Percentiles rank a stretch among this genome's conserved stretches.
Conservation (phyloP, 2,329 filamentous ascomycete genomes). For the Phyllosticta citrichinensis region DNA sequence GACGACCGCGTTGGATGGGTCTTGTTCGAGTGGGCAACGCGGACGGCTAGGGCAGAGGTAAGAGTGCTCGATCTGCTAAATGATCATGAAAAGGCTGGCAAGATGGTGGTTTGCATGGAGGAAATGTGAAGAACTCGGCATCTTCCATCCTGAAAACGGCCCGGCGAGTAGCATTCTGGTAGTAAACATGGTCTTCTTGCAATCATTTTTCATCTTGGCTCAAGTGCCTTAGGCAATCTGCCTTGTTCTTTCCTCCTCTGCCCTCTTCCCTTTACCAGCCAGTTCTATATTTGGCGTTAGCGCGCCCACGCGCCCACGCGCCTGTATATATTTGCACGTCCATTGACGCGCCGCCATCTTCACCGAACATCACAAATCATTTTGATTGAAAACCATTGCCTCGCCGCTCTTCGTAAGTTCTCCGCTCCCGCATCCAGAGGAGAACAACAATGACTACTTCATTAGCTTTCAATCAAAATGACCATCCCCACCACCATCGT, state of each 20-base stretch:
- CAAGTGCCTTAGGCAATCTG: background rate
- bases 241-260: background rate
- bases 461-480: background rate
- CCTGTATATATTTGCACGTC: no score
- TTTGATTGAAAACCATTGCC: no score
- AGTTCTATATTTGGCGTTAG: background rate
- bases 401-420: background rate
- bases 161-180: background rate
- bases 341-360: no score
- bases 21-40: background rate
- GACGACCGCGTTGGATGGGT: background rate
- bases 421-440: background rate
- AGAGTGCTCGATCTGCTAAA: constrained; percentile 6
- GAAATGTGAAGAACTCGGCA: background rate
- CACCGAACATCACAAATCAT: no score
- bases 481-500: background rate
- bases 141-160: background rate
- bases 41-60: background rate
- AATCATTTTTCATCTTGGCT: background rate
- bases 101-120: constrained; percentile 4
- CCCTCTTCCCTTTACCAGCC: background rate
- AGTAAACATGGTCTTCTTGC: background rate
- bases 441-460: background rate
- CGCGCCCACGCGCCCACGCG: background rate
- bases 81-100: constrained; percentile 1